Evolutionary conservation across 257 asterid species (phyloP).

Genomic region (Scutellaria galericulata): DNA sequence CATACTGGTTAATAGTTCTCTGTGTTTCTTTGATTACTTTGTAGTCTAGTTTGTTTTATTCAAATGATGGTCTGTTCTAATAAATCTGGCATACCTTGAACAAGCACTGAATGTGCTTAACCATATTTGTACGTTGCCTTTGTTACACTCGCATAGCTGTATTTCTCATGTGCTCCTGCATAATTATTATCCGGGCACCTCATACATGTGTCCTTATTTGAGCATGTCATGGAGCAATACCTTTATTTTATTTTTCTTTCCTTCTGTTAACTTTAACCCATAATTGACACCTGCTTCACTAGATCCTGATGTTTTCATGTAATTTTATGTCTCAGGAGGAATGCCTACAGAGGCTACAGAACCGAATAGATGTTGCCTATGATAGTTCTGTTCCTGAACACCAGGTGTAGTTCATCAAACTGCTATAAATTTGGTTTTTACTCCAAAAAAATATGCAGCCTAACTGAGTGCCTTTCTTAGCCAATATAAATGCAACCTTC

Average conservation of each 20-base stretch:
- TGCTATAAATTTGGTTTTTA: background rate
- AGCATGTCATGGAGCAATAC: constrained; percentile 16
- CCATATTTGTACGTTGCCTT: constrained; percentile 15
- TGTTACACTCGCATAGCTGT: constrained; percentile 16
- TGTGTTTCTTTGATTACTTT: constrained; percentile 10
- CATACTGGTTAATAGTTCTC: background rate
- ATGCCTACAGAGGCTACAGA: constrained; percentile 80
- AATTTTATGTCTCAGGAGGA: constrained; percentile 69
- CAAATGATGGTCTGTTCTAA: constrained; percentile 1
- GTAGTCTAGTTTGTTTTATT: constrained; percentile 1
- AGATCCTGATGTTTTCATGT: constrained; percentile 37
- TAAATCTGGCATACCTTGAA: constrained; percentile 15
- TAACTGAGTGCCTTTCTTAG: constrained; percentile 15
- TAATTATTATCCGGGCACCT: constrained; percentile 22
- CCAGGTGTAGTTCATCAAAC: constrained; percentile 64
- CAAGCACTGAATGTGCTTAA: constrained; percentile 31
- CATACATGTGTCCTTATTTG: constrained; percentile 9
- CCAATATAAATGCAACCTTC: constrained; percentile 14
- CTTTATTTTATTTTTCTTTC: background rate
- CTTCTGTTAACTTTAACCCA: background rate
- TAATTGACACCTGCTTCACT: constrained; percentile 25
- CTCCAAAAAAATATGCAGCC: constrained; percentile 5
- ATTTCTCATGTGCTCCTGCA: constrained; percentile 33
- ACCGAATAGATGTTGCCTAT: constrained; percentile 78
- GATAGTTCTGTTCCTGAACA: constrained; percentile 83